A percentile compares a stretch with the other conserved stretches of the same genome.
phyloP scores from a whole-genome alignment of 2,329 filamentous ascomycete species.

The Claviceps spartinae region DNA sequence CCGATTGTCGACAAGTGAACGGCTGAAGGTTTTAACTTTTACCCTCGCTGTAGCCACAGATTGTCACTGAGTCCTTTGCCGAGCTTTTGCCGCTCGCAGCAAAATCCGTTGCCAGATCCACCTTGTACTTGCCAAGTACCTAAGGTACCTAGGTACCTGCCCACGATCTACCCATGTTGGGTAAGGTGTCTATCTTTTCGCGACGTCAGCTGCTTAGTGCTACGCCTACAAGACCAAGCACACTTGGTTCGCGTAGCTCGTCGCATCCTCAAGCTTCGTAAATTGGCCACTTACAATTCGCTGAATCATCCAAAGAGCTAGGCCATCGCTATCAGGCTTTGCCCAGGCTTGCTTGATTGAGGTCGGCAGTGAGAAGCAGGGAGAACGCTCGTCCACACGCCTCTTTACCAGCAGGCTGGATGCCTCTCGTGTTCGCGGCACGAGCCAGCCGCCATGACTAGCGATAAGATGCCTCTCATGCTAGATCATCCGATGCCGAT shows the following conservation, averaged over 20 bases:
- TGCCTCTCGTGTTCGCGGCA: neutral
- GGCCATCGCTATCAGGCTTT: neutral
- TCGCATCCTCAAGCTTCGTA: neutral
- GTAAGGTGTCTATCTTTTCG: neutral
- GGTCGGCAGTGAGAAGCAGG: neutral
- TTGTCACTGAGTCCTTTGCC: neutral
- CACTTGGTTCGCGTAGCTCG: neutral
- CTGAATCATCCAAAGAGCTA: neutral
- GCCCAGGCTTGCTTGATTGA: neutral
- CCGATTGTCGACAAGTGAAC: no score
- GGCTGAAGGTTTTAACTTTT: no score
- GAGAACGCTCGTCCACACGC: neutral
- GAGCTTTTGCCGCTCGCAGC: neutral
- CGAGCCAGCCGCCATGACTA: conserved; percentile 16
- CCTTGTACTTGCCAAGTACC: neutral
- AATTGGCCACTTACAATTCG: neutral
- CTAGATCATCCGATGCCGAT: conserved; percentile 31
- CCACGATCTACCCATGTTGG: neutral
- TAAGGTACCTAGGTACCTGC: neutral
- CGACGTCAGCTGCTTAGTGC: neutral
- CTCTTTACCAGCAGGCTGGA: neutral
- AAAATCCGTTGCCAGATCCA: neutral
- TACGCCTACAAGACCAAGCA: neutral
- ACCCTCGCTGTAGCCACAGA: no score
- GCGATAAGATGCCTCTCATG: conserved; percentile 30